Evolutionary conservation across 2,329 filamentous ascomycete species (phyloP), one percentile per base, ranked within the genome.

Genomic region (Seiridium unicorne): DNA sequence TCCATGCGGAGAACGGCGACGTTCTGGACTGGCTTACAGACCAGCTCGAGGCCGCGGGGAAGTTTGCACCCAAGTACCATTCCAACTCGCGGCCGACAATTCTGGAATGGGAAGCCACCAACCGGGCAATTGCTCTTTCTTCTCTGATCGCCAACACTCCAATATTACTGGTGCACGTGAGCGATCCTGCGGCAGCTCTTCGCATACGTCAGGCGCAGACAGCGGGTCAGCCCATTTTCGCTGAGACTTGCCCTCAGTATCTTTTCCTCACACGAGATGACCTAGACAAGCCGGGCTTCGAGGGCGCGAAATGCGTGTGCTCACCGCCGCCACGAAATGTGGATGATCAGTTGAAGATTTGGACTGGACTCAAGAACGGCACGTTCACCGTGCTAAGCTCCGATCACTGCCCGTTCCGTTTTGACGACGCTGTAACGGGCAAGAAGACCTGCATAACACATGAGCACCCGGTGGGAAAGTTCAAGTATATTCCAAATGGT

Each of bases 401-500:
- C 60, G 71, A 77, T 65, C 79, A 83, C 68, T 81, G 77, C 62
- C 79, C 80, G 31, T 81, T 79, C 67, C 72, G 69, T 61, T 87
- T 77, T 65, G 79, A 82, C 64, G 77, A 84, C 64, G 73, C 70
- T 47, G 65, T 65, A 44, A 66, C 56, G 40, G 77, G 76, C 46
- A 85, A 84, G 75, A 83, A 81, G 69, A 76, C 76, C 1, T 77
- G 76, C 59, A 74, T 84, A 62, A 78, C 66, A 47, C 67, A 70
- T 0, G 78, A 79, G 38, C 76, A 74, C 60, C 81, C 81, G 0
- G 62, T 74, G 5, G 71, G 72, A 44, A 75, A 77, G 51, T 87
- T 87, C 70, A 78, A 79, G 51, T 79, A 84, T 60, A 84, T 87
- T 46, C 84, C 84, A 5, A 87, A 87, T 64, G 84, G 84, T 4